phyloP scores from a whole-genome alignment of 768 basidiomycete species.

The Lactarius trivialis region DNA sequence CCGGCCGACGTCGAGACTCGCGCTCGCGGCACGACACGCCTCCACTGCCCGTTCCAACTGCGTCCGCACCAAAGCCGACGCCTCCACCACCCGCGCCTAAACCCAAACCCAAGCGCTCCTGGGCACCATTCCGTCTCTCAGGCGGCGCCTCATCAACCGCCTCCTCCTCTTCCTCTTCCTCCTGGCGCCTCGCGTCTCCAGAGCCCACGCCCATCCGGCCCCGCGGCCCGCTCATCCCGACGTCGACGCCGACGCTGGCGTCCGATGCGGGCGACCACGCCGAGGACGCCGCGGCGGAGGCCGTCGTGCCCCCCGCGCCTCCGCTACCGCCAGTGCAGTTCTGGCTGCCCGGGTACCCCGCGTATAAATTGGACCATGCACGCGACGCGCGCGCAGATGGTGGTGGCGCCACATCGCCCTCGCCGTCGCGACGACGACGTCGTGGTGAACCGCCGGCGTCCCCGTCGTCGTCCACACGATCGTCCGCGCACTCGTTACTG shows the following conservation, averaged over 20 bases:
- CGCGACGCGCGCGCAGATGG: neutral
- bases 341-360: constrained; percentile 22
- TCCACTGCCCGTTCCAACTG: constrained; percentile 5
- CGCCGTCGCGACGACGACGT: neutral
- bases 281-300: neutral
- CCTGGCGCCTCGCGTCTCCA: neutral
- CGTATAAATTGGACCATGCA: constrained; percentile 4
- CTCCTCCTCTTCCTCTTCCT: neutral
- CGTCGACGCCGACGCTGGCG: neutral
- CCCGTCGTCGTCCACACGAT: neutral
- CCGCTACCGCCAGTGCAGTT: constrained; percentile 23
- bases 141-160: constrained; percentile 5
- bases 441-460: neutral
- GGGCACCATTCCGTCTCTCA: constrained; percentile 13
- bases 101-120: constrained; percentile 4
- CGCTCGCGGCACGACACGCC: constrained; percentile 1
- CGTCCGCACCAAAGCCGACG: neutral
- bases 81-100: neutral
- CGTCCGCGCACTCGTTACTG: neutral
- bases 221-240: constrained; percentile 3
- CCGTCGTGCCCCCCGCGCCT: constrained; percentile 13
- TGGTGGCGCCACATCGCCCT: neutral
- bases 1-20: neutral
- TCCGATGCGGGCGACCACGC: constrained; percentile 6
- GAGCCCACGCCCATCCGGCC: constrained; percentile 6